Evolutionary conservation across 2,329 filamentous ascomycete species (phyloP).

Genomic region (Dactylonectria estremocensis): DNA sequence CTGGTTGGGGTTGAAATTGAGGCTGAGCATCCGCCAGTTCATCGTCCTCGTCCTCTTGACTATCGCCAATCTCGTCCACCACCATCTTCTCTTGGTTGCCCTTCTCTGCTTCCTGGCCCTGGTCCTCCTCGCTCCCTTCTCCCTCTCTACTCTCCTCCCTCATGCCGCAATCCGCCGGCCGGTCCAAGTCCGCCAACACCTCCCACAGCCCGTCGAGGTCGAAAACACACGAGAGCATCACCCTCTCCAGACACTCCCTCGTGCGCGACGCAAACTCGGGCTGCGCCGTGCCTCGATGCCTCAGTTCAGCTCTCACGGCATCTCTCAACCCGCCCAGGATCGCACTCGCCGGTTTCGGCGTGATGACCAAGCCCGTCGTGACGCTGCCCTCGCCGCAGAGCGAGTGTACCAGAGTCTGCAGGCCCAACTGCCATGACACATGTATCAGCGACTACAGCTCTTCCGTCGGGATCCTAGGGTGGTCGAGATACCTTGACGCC

Average conservation of each 20-base stretch:
- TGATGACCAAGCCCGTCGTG: conserved; percentile 61
- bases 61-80: conserved; percentile 52
- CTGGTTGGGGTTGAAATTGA: not conserved
- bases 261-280: conserved; percentile 44
- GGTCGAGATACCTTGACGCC: conserved; percentile 59
- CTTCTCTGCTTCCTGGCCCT: not conserved
- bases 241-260: conserved; percentile 61
- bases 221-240: conserved; percentile 71
- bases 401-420: conserved; percentile 63
- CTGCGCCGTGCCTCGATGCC: conserved; percentile 29
- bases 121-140: not conserved
- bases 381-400: conserved; percentile 49
- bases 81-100: conserved; percentile 4
- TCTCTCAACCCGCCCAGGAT: conserved; percentile 60
- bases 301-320: conserved; percentile 57
- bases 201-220: conserved; percentile 72
- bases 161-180: conserved; percentile 54
- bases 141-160: conserved; percentile 52
- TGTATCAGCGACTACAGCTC: conserved; percentile 27
- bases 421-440: conserved; percentile 55
- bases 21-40: conserved; percentile 29
- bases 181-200: conserved; percentile 66
- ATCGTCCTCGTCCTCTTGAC: conserved; percentile 52
- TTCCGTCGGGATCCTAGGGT: no score
- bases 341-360: conserved; percentile 60